Evolutionary conservation across 2,329 filamentous ascomycete genomes (phyloP).

Genomic region (Colletotrichum magnum): DNA sequence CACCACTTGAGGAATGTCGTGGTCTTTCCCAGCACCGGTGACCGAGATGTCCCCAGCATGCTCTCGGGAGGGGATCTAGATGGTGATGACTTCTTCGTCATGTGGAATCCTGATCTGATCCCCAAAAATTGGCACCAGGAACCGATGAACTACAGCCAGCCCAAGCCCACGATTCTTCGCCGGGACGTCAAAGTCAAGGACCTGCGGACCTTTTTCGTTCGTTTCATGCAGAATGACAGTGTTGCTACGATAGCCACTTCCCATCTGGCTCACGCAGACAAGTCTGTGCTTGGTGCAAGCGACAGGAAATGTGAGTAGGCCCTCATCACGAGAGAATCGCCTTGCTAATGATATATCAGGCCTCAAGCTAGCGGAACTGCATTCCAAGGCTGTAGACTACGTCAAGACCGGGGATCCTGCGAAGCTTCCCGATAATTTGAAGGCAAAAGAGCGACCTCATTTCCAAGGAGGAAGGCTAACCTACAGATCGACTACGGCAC

Average conservation of each 20-base stretch:
- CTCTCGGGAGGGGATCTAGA: conserved; percentile 96
- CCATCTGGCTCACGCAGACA: conserved; percentile 85
- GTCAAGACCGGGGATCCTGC: conserved; percentile 90
- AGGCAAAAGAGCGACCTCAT: conserved; percentile 81
- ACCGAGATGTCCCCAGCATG: conserved; percentile 91
- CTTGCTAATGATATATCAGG: conserved; percentile 53
- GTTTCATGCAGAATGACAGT: conserved; percentile 92
- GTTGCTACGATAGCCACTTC: conserved; percentile 85
- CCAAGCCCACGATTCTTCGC: conserved; percentile 68
- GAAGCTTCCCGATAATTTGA: conserved; percentile 71
- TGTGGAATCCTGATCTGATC: conserved; percentile 87
- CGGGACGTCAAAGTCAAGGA: conserved; percentile 79
- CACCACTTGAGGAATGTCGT: conserved; percentile 87
- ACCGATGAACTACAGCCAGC: conserved; percentile 82
- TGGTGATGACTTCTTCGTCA: conserved; percentile 94
- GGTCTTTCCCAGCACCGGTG: conserved; percentile 86
- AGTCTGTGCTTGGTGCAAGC: conserved; percentile 72
- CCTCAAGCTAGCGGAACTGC: conserved; percentile 80
- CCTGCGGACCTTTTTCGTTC: conserved; percentile 87
- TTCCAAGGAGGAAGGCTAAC: conserved; percentile 80
- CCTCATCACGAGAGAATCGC: background rate
- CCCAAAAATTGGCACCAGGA: conserved; percentile 78
- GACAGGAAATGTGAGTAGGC: conserved; percentile 73
- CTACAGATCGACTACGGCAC: conserved; percentile 79
- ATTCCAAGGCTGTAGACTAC: conserved; percentile 95